Conservation (phyloP, 2,329 filamentous ascomycete genomes). For the Dothideomycetes sp. region DNA sequence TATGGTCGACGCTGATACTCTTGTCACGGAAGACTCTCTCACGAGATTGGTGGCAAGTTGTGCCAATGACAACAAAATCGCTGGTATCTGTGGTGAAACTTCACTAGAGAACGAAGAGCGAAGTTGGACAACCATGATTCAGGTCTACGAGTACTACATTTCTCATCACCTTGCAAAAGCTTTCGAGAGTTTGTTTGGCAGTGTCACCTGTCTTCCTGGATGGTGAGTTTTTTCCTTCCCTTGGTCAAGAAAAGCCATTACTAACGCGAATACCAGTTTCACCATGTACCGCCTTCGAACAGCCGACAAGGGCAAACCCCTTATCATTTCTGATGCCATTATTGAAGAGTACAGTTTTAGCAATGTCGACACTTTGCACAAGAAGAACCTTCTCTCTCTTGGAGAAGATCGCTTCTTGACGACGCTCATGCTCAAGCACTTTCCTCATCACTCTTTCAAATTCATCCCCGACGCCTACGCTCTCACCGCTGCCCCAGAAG, state of each 20-base stretch:
- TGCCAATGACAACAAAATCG: constrained; percentile 89
- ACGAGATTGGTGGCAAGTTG: constrained; percentile 89
- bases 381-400: constrained; percentile 84
- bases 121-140: constrained; percentile 99
- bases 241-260: not conserved
- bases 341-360: constrained; percentile 83
- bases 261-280: constrained; percentile 53
- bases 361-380: constrained; percentile 86
- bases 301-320: constrained; percentile 82
- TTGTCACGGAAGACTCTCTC: constrained; percentile 80
- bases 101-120: constrained; percentile 90
- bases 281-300: constrained; percentile 96
- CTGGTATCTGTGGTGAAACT: constrained; percentile 94
- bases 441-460: constrained; percentile 91
- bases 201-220: constrained; percentile 96
- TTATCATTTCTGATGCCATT: constrained; percentile 84
- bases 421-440: constrained; percentile 96
- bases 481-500: constrained; percentile 85
- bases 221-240: constrained; percentile 55
- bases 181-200: constrained; percentile 95
- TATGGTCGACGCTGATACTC: constrained; percentile 97
- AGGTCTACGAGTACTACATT: constrained; percentile 99
- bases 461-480: constrained; percentile 90
- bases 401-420: constrained; percentile 97
- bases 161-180: constrained; percentile 95